Conservation (phyloP, 305 asterid species). For the Fraxinus nigra region DNA sequence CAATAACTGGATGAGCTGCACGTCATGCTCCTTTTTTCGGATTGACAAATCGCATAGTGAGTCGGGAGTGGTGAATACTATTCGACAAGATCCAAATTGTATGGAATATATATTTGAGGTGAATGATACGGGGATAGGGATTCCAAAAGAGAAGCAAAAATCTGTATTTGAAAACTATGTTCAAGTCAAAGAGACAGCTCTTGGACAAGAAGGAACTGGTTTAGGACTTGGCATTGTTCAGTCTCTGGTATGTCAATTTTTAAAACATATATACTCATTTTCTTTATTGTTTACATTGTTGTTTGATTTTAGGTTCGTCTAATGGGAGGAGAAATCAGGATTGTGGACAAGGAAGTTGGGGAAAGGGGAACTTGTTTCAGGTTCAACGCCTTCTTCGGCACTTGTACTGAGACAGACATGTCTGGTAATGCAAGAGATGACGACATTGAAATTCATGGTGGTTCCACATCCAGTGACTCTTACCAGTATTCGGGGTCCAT, state of each 20-base stretch:
- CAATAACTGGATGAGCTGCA: constrained; percentile 19
- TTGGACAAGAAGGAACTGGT: constrained; percentile 59
- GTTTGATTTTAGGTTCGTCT: constrained; percentile 39
- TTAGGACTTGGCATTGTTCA: constrained; percentile 65
- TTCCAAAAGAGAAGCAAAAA: constrained; percentile 49
- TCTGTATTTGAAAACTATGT: constrained; percentile 56
- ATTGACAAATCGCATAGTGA: constrained; percentile 14
- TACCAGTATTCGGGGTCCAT: constrained; percentile 21
- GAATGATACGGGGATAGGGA: constrained; percentile 57
- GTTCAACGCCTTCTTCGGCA: constrained; percentile 34
- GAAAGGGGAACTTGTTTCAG: constrained; percentile 51
- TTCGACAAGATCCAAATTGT: constrained; percentile 33
- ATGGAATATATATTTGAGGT: constrained; percentile 55
- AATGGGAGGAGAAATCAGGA: constrained; percentile 56
- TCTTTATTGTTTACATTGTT: background rate
- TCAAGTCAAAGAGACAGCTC: constrained; percentile 45
- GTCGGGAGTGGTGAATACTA: constrained; percentile 20
- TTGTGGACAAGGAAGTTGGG: constrained; percentile 27
- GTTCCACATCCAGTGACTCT: constrained; percentile 7
- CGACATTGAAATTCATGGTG: constrained; percentile 17
- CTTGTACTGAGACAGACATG: background rate
- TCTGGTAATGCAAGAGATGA: constrained; percentile 1
- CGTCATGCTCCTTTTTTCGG: constrained; percentile 26
- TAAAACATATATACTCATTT: background rate
- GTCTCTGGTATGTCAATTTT: constrained; percentile 43